Base-by-base conservation (phyloP, 306 rosid genomes). In the Pachyrhizus erosus region DNA sequence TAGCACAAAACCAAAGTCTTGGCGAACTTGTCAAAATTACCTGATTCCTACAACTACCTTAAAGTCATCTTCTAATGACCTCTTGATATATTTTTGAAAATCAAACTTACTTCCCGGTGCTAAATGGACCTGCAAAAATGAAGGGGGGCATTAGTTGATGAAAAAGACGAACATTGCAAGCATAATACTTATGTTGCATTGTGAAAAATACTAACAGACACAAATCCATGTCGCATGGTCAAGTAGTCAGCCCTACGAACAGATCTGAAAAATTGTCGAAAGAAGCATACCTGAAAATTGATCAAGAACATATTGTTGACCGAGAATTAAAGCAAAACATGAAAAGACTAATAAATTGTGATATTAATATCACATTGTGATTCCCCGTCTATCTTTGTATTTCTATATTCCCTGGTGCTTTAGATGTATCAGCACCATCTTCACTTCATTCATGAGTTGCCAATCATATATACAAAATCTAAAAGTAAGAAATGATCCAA, bases 11-110 rank as follows among this genome's bases (percentile, higher is more conserved):
- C 40, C 18, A 13, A 70, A 55, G 62, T 70, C 37, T 42, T 13
- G 34, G 79, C 11, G 42, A 68, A 31, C 49, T 57, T 48, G 73
- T 83, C 71, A 73, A 83, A 51, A 70, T 81, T 88, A 93, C 99
- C 92, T 93, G 91, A 96, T 96, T 89, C 96, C 97, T 69, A 96
- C 99, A 34, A 96, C 99, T 69, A 92, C 96, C 92, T 96, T 96
- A 64, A 96, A 96, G 88, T 96, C 99, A 80, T 96, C 99, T 89
- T 96, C 99, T 84, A 96, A 75, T 49, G 99, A 96, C 77, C 96
- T 92, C 83, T 91, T 93, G 86, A 96, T 96, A 73, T 96, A 96
- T 46, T 96, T 96, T 73, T 96, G 99, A 82, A 96, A 96, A 87
- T 96, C 89, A 80, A 96, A 96, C 82, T 92, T 96, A 83, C 98